Conservation (phyloP, 495 filamentous ascomycete species). For the Oidiodendron maius region DNA sequence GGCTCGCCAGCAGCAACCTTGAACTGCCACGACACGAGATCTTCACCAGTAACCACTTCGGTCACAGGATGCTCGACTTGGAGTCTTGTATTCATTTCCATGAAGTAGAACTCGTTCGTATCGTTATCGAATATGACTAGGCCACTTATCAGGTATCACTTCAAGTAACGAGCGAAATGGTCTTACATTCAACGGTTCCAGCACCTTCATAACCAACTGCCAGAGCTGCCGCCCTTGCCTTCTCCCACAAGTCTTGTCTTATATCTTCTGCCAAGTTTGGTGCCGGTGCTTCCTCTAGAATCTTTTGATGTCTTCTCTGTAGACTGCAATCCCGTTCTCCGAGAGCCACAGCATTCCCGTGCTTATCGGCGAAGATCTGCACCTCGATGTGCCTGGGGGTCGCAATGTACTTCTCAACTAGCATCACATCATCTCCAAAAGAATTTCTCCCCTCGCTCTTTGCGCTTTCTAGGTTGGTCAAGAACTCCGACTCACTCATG, state of each 20-base stretch:
- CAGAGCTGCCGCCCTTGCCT: conserved; percentile 80
- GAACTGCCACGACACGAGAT: conserved; percentile 95
- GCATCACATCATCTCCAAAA: conserved; percentile 93
- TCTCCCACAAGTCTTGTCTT: conserved; percentile 86
- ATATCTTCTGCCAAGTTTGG: conserved; percentile 75
- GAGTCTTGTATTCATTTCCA: conserved; percentile 98
- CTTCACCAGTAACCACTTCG: conserved; percentile 92
- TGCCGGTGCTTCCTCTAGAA: conserved; percentile 93
- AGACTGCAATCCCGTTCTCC: conserved; percentile 86
- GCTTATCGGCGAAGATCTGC: conserved; percentile 90
- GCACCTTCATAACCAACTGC: conserved; percentile 95
- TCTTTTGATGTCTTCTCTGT: conserved; percentile 91
- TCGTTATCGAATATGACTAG: conserved; percentile 86
- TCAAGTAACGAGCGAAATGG: no score
- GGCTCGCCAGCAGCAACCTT: conserved; percentile 80
- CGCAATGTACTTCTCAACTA: conserved; percentile 95
- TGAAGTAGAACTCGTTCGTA: conserved; percentile 90
- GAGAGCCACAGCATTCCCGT: conserved; percentile 77
- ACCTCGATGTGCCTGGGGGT: conserved; percentile 96
- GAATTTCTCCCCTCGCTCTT: conserved; percentile 86
- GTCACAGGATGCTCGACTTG: conserved; percentile 98
- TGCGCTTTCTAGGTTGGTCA: conserved; percentile 75
- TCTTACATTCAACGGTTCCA: conserved; percentile 79
- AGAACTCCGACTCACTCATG: conserved; percentile 65
- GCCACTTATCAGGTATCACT: not conserved